phyloP scores from a whole-genome alignment of 768 basidiomycete genomes.

The Trametes meyenii region DNA sequence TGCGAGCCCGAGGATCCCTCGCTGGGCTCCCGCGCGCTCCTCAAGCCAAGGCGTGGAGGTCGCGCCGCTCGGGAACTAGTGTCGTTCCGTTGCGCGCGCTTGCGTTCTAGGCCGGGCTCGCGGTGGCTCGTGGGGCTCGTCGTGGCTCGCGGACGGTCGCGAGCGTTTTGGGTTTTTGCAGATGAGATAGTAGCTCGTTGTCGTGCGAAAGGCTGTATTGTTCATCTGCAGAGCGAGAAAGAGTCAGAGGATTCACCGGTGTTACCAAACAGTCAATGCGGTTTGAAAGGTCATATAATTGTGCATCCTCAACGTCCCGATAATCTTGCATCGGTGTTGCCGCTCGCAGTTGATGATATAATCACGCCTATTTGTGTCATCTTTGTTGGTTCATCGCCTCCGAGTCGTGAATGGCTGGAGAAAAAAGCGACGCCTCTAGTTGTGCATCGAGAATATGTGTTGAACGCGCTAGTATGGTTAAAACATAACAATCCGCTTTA shows the following conservation, averaged over 20 bases:
- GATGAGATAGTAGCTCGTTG: not conserved
- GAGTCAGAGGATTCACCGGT: not conserved
- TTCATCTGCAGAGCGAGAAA: not conserved
- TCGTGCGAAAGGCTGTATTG: not conserved
- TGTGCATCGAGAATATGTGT: not conserved
- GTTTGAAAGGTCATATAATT: conserved; percentile 43
- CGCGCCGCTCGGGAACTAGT: no score
- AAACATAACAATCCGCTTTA: not conserved
- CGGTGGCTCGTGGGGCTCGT: no score
- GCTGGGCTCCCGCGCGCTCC: no score
- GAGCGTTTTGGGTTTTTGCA: no score
- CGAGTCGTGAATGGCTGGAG: conserved; percentile 9
- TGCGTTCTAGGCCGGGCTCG: no score
- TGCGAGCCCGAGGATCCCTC: no score
- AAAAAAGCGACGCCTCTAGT: not conserved
- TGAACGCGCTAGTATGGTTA: not conserved
- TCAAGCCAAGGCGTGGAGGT: no score
- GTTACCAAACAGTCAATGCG: conserved; percentile 32
- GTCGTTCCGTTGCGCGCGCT: no score
- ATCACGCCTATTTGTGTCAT: conserved; percentile 42
- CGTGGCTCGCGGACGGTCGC: no score
- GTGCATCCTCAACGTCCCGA: conserved; percentile 43
- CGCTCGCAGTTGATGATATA: conserved; percentile 41
- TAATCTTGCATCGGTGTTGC: conserved; percentile 34
- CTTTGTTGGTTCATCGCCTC: conserved; percentile 40